Base-by-base conservation (phyloP, 2,329 filamentous ascomycete genomes). In the Stachybotrys elegans region DNA sequence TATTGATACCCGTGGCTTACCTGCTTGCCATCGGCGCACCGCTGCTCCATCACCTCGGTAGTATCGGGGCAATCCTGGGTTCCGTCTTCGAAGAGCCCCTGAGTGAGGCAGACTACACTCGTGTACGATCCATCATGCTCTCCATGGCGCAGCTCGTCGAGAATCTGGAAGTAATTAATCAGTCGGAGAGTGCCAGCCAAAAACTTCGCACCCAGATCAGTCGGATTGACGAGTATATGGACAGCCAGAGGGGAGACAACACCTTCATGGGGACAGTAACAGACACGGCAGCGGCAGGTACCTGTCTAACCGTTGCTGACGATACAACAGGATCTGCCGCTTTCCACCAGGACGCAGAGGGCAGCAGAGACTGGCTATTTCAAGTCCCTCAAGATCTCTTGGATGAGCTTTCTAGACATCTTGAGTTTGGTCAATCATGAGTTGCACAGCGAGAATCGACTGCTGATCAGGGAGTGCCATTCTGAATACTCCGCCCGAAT, bases 211-310 rank as follows among this genome's bases (percentile, higher is more conserved):
- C 43, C 22, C 48, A 53, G 40, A 55, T 57, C 12, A 46, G 44
- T 11, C 51, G 52, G 12, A 56, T 60, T 22, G 54, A 58, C 40
- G 52, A 52, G 43, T 55, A 53, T 40, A 53, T 56, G 53, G 31
- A 34, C 17, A 42, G 42, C 8, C 51, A 51, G 13, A 46, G 47
- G 9, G 48, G 50, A 23, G 34, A 31, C 42, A 22, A 20, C 37
- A 23, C 34, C 37, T 32, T 32, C 5, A 6, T 81, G 0, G 76
- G 81, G 31, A 86, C 76, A 14, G 85, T 73, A 2, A 82, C 81
- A 27, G 73, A 78, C 46, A 86, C 51, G 29, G 85, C 83, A 3
- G 82, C 83, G 79, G 85, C 85, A 47, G 86, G 56, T 4, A 13
- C 5, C 6, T 32, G 29, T 13, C 29, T 5, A 13, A 32, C 29